Conservation (phyloP, 2,329 filamentous ascomycete genomes). For the Penicillium sp. region DNA sequence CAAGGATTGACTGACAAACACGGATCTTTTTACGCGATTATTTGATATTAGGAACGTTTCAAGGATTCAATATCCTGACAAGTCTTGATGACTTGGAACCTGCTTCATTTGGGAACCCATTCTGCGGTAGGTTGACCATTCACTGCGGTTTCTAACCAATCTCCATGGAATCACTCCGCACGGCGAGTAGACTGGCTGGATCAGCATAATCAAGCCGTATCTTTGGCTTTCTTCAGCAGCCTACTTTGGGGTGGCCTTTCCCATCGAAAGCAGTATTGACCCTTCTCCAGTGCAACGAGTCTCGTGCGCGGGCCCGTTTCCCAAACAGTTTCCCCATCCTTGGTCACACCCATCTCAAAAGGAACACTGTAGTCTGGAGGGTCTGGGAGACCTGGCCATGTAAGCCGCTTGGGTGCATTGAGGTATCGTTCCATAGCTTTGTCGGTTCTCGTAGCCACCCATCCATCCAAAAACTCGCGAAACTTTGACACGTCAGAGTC, state of each 20-base stretch:
- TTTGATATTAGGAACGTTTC: no score
- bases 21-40: no score
- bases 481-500: constrained; percentile 17
- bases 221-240: constrained; percentile 7
- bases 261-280: constrained; percentile 19
- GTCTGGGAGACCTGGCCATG: constrained; percentile 13
- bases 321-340: constrained; percentile 12
- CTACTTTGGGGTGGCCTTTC: constrained; percentile 14
- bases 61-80: no score
- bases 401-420: constrained; percentile 16
- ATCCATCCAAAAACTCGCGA: constrained; percentile 11
- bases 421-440: constrained; percentile 15
- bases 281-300: constrained; percentile 11
- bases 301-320: constrained; percentile 8
- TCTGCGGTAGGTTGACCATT: no score
- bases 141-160: no score
- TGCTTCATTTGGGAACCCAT: no score
- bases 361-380: constrained; percentile 18
- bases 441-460: neutral
- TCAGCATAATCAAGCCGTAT: no score
- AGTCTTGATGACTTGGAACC: no score
- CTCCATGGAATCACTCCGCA: no score
- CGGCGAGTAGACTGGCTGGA: no score
- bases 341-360: constrained; percentile 9
- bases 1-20: no score